phyloP scores from a whole-genome alignment of 768 basidiomycete species.

The Macrocybe gigantea region DNA sequence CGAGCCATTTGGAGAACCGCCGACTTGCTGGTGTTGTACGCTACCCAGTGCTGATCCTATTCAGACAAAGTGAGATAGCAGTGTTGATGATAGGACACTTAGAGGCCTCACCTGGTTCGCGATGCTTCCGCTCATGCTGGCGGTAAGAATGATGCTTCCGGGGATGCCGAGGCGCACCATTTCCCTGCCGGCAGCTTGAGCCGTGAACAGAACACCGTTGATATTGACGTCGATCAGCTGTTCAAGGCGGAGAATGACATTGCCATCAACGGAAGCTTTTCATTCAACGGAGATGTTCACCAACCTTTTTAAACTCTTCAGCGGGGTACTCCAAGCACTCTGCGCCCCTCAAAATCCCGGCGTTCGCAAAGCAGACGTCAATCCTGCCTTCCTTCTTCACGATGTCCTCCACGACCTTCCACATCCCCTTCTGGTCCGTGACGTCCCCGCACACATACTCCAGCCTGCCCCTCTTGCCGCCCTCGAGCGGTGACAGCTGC shows the following conservation, averaged over 20 bases:
- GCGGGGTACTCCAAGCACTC: constrained; percentile 54
- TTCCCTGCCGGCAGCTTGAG: constrained; percentile 53
- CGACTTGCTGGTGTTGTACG: constrained; percentile 70
- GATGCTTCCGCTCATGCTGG: constrained; percentile 57
- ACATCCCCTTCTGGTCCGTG: constrained; percentile 42
- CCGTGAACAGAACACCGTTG: constrained; percentile 51
- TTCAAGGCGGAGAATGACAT: neutral
- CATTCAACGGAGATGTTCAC: neutral
- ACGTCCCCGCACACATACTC: constrained; percentile 55
- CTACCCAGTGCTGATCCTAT: constrained; percentile 62
- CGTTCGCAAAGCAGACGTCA: constrained; percentile 63
- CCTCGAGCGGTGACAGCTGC: constrained; percentile 17
- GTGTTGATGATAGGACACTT: neutral
- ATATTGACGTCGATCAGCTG: constrained; percentile 60
- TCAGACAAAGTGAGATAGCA: neutral
- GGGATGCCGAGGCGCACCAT: constrained; percentile 42
- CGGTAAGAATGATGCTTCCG: constrained; percentile 56
- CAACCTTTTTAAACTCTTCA: constrained; percentile 49
- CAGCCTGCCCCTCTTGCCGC: constrained; percentile 21
- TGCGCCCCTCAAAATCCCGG: constrained; percentile 48
- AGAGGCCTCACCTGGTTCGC: constrained; percentile 44
- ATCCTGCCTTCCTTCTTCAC: constrained; percentile 53
- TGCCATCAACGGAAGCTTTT: no score
- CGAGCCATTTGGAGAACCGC: constrained; percentile 79
- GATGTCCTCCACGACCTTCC: constrained; percentile 45